A percentile compares a stretch with the other conserved stretches of the same genome.
Evolutionary conservation across 176 grass and related monocot genomes (phyloP).

Genomic region (Musa acuminata): DNA sequence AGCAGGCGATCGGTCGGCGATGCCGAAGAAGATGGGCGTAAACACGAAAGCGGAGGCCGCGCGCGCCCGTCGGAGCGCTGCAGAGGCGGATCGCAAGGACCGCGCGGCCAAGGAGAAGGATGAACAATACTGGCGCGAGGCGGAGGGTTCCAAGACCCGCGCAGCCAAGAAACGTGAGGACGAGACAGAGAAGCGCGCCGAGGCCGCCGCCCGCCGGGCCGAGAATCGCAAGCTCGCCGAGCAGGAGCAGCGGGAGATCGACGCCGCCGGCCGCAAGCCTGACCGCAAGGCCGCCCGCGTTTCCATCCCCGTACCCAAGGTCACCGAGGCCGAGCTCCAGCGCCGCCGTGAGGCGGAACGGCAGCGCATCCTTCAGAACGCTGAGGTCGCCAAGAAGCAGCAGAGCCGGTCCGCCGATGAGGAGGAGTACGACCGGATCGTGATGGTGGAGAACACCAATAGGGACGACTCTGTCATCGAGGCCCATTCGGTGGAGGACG

Average conservation of each 20-base stretch:
- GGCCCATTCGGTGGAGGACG: conserved; percentile 69
- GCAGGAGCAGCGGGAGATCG: neutral
- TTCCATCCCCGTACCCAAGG: conserved; percentile 38
- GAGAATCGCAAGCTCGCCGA: neutral
- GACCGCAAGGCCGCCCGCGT: conserved; percentile 61
- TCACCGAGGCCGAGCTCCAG: conserved; percentile 66
- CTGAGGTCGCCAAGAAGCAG: conserved; percentile 58
- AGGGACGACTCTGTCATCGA: conserved; percentile 88
- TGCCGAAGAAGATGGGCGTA: conserved; percentile 98
- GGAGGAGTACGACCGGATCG: conserved; percentile 80
- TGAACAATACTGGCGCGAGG: conserved; percentile 73
- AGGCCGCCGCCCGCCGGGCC: neutral
- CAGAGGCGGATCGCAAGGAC: conserved; percentile 48
- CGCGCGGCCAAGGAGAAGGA: conserved; percentile 49
- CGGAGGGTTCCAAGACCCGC: conserved; percentile 77
- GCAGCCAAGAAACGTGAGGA: conserved; percentile 44
- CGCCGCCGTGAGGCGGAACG: conserved; percentile 59
- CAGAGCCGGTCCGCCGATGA: conserved; percentile 52
- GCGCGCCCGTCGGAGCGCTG: conserved; percentile 47
- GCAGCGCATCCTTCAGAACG: conserved; percentile 40
- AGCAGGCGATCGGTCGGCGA: conserved; percentile 4
- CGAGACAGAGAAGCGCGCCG: neutral
- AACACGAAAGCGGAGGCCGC: conserved; percentile 92
- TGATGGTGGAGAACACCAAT: conserved; percentile 78
- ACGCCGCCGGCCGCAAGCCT: conserved; percentile 26